Conservation (phyloP, 495 filamentous ascomycete genomes). For the Bacidia rubella region DNA sequence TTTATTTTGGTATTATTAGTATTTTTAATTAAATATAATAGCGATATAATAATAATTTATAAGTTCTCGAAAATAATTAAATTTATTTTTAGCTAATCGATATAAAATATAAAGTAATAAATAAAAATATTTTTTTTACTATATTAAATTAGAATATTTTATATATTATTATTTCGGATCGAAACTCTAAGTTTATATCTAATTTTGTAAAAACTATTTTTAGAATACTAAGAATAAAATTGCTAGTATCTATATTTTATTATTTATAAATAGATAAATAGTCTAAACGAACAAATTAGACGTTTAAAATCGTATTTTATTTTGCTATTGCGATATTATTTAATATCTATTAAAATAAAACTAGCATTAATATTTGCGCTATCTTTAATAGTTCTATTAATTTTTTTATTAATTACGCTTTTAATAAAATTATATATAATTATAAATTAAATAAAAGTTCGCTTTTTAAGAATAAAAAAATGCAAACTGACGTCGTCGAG, state of each 20-base stretch:
- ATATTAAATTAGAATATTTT: not conserved
- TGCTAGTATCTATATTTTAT: slow-evolving; percentile 3
- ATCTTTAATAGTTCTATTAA: not conserved
- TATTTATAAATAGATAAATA: not conserved
- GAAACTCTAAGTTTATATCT: slow-evolving; percentile 4
- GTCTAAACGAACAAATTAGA: slow-evolving; percentile 4
- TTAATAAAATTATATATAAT: slow-evolving; percentile 4
- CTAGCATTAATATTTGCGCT: not conserved
- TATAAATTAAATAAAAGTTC: not conserved
- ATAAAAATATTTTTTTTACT: not conserved
- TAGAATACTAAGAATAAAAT: slow-evolving; percentile 1
- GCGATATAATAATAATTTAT: slow-evolving; percentile 1
- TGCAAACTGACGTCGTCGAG: not conserved
- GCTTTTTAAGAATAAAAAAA: not conserved
- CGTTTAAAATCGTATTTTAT: not conserved
- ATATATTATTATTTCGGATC: slow-evolving; percentile 2
- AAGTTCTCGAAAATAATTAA: slow-evolving; percentile 1
- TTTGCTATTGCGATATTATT: not conserved
- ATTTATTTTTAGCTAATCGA: not conserved
- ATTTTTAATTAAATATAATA: not conserved
- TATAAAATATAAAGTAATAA: not conserved
- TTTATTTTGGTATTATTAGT: slow-evolving; percentile 3
- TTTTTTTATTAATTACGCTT: not conserved
- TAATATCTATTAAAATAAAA: not conserved
- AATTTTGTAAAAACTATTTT: slow-evolving; percentile 1